phyloP scores from a whole-genome alignment of 257 asterid species.

The Lithospermum erythrorhizon region DNA sequence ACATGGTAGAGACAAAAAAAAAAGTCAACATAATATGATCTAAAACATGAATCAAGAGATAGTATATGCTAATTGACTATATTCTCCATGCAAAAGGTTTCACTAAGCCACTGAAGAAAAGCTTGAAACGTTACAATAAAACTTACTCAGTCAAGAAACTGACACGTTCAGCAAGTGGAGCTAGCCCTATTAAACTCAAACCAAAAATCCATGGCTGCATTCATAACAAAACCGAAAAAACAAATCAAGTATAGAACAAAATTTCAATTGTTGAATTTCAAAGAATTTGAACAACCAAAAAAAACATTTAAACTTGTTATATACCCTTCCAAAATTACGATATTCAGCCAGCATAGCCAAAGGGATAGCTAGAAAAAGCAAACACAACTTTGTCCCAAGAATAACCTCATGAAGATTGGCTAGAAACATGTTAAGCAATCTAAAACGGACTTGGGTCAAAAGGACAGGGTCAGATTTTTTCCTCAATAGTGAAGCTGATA shows the following conservation, averaged over 20 bases:
- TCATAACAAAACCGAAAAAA: background rate
- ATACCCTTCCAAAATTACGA: slow-evolving; percentile 21
- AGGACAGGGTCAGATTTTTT: slow-evolving; percentile 15
- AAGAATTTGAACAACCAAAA: background rate
- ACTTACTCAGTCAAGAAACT: slow-evolving; percentile 41
- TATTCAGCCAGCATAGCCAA: slow-evolving; percentile 24
- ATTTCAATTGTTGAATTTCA: background rate
- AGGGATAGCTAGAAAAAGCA: slow-evolving; percentile 35
- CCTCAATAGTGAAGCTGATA: slow-evolving; percentile 19
- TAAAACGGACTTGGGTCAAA: slow-evolving; percentile 8
- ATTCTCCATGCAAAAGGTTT: background rate
- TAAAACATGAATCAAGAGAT: background rate
- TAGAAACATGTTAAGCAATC: slow-evolving; percentile 10
- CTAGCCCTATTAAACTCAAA: slow-evolving; percentile 32
- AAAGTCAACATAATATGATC: background rate
- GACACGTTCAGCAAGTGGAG: slow-evolving; percentile 39
- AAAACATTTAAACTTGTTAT: background rate
- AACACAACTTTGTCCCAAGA: slow-evolving; percentile 34
- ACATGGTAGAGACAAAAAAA: background rate
- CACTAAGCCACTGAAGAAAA: background rate
- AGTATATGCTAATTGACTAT: too few relatives aligned
- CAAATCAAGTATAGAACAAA: background rate
- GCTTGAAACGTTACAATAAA: background rate
- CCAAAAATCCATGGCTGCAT: slow-evolving; percentile 36
- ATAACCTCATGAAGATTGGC: slow-evolving; percentile 22